Conservation (phyloP, 768 basidiomycete species). For the Tricholoma hemisulphureum region DNA sequence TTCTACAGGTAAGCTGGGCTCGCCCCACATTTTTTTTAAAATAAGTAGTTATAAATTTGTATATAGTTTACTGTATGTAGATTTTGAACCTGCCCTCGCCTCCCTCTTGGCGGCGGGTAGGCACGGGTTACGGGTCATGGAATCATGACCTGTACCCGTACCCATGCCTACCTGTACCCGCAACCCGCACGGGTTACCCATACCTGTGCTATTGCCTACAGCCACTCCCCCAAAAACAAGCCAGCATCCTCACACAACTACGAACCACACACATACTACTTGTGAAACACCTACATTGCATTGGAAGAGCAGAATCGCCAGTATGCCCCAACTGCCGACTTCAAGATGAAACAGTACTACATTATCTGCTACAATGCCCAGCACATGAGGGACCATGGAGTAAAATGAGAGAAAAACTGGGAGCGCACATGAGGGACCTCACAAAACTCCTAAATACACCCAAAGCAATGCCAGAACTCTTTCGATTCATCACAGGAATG, state of each 20-base stretch:
- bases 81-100: too few species aligned
- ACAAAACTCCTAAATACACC: not conserved
- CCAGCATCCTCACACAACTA: conserved; percentile 29
- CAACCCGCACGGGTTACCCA: too few species aligned
- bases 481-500: not conserved
- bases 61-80: too few species aligned
- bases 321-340: not conserved
- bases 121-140: too few species aligned
- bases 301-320: conserved; percentile 22
- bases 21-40: too few species aligned
- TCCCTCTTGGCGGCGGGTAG: too few species aligned
- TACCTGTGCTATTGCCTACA: too few species aligned
- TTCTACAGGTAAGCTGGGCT: too few species aligned
- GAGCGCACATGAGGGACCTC: not conserved
- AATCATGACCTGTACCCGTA: too few species aligned
- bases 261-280: conserved; percentile 30
- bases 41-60: too few species aligned
- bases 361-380: not conserved
- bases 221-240: conserved; percentile 13
- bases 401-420: not conserved
- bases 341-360: not conserved
- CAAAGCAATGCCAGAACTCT: not conserved
- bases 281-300: conserved; percentile 26
- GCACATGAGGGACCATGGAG: not conserved
- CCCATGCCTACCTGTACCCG: too few species aligned